phyloP scores from a whole-genome alignment of 2,329 filamentous ascomycete species.

The Trichophyton mentagrophytes region DNA sequence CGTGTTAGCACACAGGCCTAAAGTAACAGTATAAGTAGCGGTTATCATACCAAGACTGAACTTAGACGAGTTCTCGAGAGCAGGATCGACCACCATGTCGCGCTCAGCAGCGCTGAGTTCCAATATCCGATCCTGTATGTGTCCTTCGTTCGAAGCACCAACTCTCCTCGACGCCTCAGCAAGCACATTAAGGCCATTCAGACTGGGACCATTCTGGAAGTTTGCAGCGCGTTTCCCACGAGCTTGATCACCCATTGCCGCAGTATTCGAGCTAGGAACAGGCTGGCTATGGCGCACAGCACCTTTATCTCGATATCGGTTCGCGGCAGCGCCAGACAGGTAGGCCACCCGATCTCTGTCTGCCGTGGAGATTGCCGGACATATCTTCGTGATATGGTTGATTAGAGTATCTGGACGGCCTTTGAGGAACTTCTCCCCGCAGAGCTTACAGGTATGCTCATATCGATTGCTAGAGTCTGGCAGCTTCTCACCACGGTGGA shows the following conservation, averaged over 20 bases:
- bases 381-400: conserved; percentile 74
- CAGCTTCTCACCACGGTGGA: conserved; percentile 73
- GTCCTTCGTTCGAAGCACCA: conserved; percentile 39
- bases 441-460: conserved; percentile 77
- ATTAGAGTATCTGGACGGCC: conserved; percentile 73
- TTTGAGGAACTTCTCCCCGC: conserved; percentile 80
- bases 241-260: conserved; percentile 25
- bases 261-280: not conserved
- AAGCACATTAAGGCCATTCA: conserved; percentile 72
- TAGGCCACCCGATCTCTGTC: conserved; percentile 65
- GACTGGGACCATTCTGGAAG: conserved; percentile 32
- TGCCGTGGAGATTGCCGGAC: conserved; percentile 60
- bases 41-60: conserved; percentile 7
- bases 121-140: conserved; percentile 28
- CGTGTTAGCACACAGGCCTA: not conserved
- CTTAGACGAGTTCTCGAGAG: conserved; percentile 23
- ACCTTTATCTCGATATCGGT: conserved; percentile 14
- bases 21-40: not conserved
- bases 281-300: conserved; percentile 25
- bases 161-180: conserved; percentile 79
- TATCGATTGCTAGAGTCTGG: conserved; percentile 85
- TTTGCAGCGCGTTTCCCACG: conserved; percentile 31
- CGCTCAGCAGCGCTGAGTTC: conserved; percentile 15
- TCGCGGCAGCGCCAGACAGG: conserved; percentile 38
- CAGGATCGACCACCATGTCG: conserved; percentile 31